Evolutionary conservation across 345 rosid genomes (phyloP).

Genomic region (Moricandia arvensis): DNA sequence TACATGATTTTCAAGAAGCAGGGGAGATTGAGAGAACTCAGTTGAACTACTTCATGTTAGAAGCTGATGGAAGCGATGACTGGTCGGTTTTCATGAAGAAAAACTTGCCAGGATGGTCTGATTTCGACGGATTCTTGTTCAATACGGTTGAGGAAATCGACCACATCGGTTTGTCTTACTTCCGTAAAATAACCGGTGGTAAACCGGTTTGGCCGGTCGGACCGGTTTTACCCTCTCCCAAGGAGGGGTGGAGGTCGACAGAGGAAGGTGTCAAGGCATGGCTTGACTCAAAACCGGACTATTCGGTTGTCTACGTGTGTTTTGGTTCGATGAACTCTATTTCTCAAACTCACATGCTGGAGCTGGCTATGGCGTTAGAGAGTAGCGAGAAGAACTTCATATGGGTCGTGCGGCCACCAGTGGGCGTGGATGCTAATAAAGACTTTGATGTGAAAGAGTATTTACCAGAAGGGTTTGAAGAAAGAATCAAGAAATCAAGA

Average conservation of each 20-base stretch:
- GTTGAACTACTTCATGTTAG: conserved; percentile 41
- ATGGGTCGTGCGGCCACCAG: conserved; percentile 79
- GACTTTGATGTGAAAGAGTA: conserved; percentile 49
- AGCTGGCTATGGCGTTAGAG: conserved; percentile 61
- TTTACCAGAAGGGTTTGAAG: conserved; percentile 57
- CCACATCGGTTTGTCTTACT: conserved; percentile 48
- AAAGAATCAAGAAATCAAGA: conserved; percentile 35
- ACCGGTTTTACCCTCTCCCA: conserved; percentile 42
- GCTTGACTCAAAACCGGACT: conserved; percentile 58
- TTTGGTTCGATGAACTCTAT: conserved; percentile 74
- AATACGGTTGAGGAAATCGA: conserved; percentile 68
- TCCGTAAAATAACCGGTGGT: conserved; percentile 41
- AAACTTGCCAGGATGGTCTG: conserved; percentile 47
- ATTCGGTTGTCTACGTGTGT: conserved; percentile 60
- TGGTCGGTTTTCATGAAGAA: conserved; percentile 50
- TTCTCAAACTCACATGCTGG: conserved; percentile 51
- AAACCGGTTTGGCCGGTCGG: conserved; percentile 59
- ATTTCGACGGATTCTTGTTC: conserved; percentile 54
- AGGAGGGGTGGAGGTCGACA: neutral
- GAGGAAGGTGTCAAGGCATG: conserved; percentile 42
- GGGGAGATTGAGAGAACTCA: conserved; percentile 49
- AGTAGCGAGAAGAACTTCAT: conserved; percentile 54
- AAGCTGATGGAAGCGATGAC: conserved; percentile 52
- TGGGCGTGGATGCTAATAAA: conserved; percentile 50
- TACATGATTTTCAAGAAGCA: conserved; percentile 59